Conservation (phyloP, 2,329 filamentous ascomycete genomes). For the Lanzia echinophila region DNA sequence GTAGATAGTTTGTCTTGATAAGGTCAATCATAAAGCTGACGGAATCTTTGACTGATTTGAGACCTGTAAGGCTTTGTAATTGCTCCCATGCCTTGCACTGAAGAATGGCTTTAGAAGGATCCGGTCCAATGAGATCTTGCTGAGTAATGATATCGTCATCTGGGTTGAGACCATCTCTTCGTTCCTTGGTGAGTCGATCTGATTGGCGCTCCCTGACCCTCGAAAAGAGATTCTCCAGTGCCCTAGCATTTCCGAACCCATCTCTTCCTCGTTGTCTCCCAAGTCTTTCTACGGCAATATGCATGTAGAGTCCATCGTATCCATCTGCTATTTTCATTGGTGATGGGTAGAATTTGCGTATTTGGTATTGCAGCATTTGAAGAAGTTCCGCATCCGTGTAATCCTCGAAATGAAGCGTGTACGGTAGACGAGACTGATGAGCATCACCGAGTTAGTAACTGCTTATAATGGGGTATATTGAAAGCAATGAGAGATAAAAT, state of each 20-base stretch:
- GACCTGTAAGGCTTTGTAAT: conserved; percentile 52
- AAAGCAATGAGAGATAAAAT: no score
- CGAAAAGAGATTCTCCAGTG: conserved; percentile 55
- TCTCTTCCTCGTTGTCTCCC: conserved; percentile 55
- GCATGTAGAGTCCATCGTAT: conserved; percentile 51
- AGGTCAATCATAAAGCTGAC: conserved; percentile 53
- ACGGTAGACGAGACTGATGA: conserved; percentile 66
- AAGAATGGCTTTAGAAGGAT: conserved; percentile 48
- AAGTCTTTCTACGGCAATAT: conserved; percentile 55
- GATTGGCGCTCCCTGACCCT: conserved; percentile 53
- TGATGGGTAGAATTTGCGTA: conserved; percentile 47
- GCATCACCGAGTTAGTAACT: no score
- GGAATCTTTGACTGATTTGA: conserved; percentile 55
- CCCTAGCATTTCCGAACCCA: conserved; percentile 68
- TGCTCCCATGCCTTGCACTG: conserved; percentile 50
- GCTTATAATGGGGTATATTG: no score
- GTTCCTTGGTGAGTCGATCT: conserved; percentile 43
- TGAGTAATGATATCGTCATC: conserved; percentile 56
- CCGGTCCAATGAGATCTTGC: conserved; percentile 66
- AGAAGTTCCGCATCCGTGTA: conserved; percentile 60
- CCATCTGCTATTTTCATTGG: conserved; percentile 56
- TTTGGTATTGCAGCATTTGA: conserved; percentile 48
- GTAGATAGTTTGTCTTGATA: conserved; percentile 55
- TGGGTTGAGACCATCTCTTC: conserved; percentile 33
- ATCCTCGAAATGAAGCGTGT: conserved; percentile 60